Evolutionary conservation across 768 basidiomycete genomes (phyloP).

Genomic region (Mycena pura): DNA sequence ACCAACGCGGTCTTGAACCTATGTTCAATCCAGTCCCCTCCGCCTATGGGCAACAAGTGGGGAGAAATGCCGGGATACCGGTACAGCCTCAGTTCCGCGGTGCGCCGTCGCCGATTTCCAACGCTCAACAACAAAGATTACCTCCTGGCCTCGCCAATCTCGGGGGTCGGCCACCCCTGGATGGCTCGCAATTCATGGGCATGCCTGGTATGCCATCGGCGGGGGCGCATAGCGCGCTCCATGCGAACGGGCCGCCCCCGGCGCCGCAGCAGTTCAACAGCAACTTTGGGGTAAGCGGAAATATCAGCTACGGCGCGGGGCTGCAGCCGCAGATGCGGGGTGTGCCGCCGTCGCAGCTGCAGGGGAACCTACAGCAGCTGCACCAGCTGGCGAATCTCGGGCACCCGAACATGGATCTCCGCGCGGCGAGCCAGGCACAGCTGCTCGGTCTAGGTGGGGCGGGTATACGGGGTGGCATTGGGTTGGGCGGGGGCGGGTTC

Average conservation of each 20-base stretch:
- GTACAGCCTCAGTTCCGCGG: conserved; percentile 72
- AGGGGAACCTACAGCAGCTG: conserved; percentile 50
- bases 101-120: conserved; percentile 67
- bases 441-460: conserved; percentile 57
- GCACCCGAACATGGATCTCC: conserved; percentile 64
- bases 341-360: conserved; percentile 58
- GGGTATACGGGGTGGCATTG: conserved; percentile 51
- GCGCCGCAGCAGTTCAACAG: conserved; percentile 56
- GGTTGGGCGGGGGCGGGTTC: conserved; percentile 49
- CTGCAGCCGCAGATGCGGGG: conserved; percentile 56
- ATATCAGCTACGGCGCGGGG: conserved; percentile 51
- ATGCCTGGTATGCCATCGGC: conserved; percentile 52
- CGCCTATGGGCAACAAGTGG: conserved; percentile 61
- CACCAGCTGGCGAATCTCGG: conserved; percentile 60
- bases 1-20: conserved; percentile 61
- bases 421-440: conserved; percentile 56
- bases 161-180: conserved; percentile 82
- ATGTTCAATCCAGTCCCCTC: conserved; percentile 59
- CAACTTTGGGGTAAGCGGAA: conserved; percentile 54
- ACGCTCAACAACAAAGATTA: conserved; percentile 61
- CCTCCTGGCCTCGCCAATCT: conserved; percentile 85
- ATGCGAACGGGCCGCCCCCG: conserved; percentile 52
- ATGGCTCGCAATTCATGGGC: conserved; percentile 70
- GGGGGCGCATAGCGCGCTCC: conserved; percentile 53
- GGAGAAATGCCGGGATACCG: conserved; percentile 59